These are phyloP conservation scores for Hyaloscypha variabilis DNA, from an alignment of 495 filamentous ascomycete genomes.

Conservation along the genomic window DNA sequence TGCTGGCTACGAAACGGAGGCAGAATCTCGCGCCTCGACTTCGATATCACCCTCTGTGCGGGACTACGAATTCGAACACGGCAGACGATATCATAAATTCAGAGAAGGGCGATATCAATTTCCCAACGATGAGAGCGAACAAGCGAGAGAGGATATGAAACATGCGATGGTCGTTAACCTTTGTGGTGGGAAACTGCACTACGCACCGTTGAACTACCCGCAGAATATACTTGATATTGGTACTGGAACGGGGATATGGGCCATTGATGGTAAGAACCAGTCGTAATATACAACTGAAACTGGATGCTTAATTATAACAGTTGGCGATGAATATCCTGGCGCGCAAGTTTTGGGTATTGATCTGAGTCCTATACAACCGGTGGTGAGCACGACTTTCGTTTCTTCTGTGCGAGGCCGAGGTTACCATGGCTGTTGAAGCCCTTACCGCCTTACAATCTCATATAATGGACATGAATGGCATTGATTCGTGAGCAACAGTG, in stretches of 20 bases:
- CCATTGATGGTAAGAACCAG: constrained; percentile 33
- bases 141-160: constrained; percentile 30
- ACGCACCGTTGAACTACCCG: constrained; percentile 39
- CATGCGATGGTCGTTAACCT: constrained; percentile 15
- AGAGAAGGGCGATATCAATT: constrained; percentile 51
- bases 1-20: constrained; percentile 8
- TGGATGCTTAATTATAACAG: background rate
- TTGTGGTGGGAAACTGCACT: constrained; percentile 46
- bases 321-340: constrained; percentile 31
- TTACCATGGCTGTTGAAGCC: too few relatives aligned
- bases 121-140: constrained; percentile 33
- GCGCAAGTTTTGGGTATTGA: constrained; percentile 46
- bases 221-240: constrained; percentile 28
- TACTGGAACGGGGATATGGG: constrained; percentile 38
- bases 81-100: constrained; percentile 59
- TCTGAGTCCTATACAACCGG: constrained; percentile 50
- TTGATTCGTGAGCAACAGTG: constrained; percentile 4
- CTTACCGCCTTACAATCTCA: too few relatives aligned
- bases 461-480: too few relatives aligned
- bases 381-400: too few relatives aligned
- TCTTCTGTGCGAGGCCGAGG: too few relatives aligned
- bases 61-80: constrained; percentile 48
- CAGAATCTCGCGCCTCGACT: constrained; percentile 8
- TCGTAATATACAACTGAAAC: background rate
- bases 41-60: constrained; percentile 15